Percentiles rank a stretch among this genome's conserved stretches.
Evolutionary conservation across 768 basidiomycete genomes (phyloP).

Genomic region (Lactarius tabidus): DNA sequence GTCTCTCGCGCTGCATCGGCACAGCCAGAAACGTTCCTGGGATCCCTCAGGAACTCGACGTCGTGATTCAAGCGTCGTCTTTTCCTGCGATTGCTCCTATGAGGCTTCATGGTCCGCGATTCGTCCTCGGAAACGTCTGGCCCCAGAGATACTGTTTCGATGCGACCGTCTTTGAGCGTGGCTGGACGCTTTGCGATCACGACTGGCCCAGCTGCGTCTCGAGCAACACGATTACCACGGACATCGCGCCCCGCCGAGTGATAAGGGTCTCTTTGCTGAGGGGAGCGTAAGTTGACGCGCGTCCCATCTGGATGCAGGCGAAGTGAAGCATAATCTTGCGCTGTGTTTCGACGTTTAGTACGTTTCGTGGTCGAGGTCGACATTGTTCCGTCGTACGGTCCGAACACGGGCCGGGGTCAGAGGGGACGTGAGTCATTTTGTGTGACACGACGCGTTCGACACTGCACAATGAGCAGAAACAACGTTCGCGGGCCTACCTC

Average conservation of each 20-base stretch:
- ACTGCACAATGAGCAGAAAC: slow-evolving; percentile 32
- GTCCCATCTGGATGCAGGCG: slow-evolving; percentile 61
- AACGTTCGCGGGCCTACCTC: slow-evolving; percentile 81
- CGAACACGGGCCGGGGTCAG: background rate
- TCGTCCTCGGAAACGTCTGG: slow-evolving; percentile 25
- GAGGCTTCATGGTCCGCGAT: slow-evolving; percentile 18
- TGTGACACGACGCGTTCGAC: no score
- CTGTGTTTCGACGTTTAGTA: slow-evolving; percentile 43
- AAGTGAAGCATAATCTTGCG: slow-evolving; percentile 63
- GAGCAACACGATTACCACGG: slow-evolving; percentile 63
- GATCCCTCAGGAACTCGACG: slow-evolving; percentile 16
- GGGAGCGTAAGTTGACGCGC: slow-evolving; percentile 42
- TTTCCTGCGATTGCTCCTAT: slow-evolving; percentile 2
- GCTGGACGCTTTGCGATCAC: slow-evolving; percentile 37
- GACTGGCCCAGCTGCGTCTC: slow-evolving; percentile 55
- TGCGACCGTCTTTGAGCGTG: slow-evolving; percentile 27
- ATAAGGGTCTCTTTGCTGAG: slow-evolving; percentile 34
- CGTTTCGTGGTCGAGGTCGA: background rate
- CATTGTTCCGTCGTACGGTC: background rate
- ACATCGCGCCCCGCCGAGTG: slow-evolving; percentile 40
- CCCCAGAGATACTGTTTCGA: slow-evolving; percentile 23
- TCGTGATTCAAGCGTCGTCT: slow-evolving; percentile 14
- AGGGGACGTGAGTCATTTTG: background rate
- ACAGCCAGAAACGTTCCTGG: background rate
- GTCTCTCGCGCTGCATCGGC: background rate